Base-by-base conservation (phyloP, 2,329 filamentous ascomycete genomes). In the Plectosphaerella plurivora region DNA sequence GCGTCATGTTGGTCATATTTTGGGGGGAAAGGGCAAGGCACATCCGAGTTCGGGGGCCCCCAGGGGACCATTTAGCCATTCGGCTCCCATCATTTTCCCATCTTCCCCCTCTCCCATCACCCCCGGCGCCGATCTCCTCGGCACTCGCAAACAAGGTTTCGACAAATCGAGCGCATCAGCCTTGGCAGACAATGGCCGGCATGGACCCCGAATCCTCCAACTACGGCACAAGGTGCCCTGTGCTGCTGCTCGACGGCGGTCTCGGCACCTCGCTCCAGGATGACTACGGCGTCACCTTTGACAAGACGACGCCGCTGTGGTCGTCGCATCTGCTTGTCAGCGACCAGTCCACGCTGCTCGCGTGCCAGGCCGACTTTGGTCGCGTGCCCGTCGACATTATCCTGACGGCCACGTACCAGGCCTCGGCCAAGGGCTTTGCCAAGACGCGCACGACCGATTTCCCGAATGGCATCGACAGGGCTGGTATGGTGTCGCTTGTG, bases 401-500 rank as follows among this genome's bases (percentile, higher is more conserved):
- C 18, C 73, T 86, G 46, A 88, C 83, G 10, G 84, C 84, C 8
- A 89, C 86, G 1, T 89, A 89, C 63, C 85, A 88, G 62, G 70
- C 80, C 1, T 86, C 81, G 0, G 64, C 75, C 8, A 69, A 78
- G 11, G 84, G 79, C 0, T 86, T 88, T 57, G 64, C 66, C 3
- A 69, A 68, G 37, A 85, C 82, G 1, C 71, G 55, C 51, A 75
- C 71, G 1, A 16, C 65, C 0, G 57, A 67, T 2, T 72, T 67
- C 45, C 75, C 78, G 0, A 20, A 68, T 4, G 80, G 79, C 3
- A 70, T 83, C 24, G 54, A 63, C 3, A 59, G 62, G 4, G 54
- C 59, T 6, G 66, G 67, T 12, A 71, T 82, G 14, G 66, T 67
- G 11, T 61, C 54, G 4, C 77, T 73, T 51, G 59, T 81, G 3